Conservation (phyloP, 2,329 filamentous ascomycete genomes). For the Aspergillus cejpii region DNA sequence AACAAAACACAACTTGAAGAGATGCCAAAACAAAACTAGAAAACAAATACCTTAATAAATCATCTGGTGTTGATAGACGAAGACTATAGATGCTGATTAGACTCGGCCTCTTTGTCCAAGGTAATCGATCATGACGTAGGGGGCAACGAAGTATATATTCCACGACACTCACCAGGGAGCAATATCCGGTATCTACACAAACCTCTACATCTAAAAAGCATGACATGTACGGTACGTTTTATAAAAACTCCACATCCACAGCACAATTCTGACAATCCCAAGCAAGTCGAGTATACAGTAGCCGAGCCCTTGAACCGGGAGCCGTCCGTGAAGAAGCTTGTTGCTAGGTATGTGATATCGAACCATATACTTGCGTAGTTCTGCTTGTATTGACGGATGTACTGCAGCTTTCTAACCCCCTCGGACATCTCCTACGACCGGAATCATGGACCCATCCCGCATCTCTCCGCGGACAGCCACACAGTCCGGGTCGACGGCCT, state of each 20-base stretch:
- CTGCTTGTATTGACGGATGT: no score
- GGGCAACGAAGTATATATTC: background rate
- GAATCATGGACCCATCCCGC: constrained; percentile 51
- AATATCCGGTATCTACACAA: no score
- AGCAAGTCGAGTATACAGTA: constrained; percentile 15
- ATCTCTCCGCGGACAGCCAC: constrained; percentile 40
- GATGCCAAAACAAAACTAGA: no score
- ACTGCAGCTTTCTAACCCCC: constrained; percentile 46
- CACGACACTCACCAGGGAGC: no score
- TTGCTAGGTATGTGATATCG: constrained; percentile 25
- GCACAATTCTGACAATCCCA: background rate
- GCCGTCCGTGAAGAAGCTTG: constrained; percentile 24
- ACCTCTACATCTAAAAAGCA: background rate
- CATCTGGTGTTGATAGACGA: no score
- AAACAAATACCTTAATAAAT: no score
- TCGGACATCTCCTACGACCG: constrained; percentile 50
- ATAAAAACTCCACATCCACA: background rate
- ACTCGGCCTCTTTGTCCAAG: background rate
- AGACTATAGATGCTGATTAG: no score
- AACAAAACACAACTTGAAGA: no score
- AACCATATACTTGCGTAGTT: no score
- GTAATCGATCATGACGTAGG: background rate
- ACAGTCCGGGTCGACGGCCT: constrained; percentile 46
- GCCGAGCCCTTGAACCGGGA: constrained; percentile 32
- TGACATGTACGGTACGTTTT: background rate